phyloP scores from a whole-genome alignment of 139 green algal species.

The Tetratostichococcus sp. region DNA sequence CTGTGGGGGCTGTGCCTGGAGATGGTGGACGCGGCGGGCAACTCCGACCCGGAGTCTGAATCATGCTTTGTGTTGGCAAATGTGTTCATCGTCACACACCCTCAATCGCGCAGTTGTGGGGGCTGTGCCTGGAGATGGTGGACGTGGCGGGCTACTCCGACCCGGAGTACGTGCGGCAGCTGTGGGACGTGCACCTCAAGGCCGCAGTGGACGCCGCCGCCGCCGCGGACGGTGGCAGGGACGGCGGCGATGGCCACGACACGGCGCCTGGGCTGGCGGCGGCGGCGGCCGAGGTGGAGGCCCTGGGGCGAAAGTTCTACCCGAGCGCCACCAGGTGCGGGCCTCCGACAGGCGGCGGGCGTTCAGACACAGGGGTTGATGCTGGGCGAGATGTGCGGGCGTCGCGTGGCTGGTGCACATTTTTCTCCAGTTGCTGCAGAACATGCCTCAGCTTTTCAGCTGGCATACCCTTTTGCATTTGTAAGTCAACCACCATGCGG shows the following conservation, averaged over 20 bases:
- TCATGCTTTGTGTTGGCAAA: no score
- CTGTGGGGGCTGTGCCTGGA: slow-evolving; percentile 74
- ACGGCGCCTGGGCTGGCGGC: background rate
- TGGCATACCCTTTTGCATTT: no score
- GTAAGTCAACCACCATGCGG: no score
- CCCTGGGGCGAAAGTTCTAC: slow-evolving; percentile 53
- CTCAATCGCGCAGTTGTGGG: slow-evolving; percentile 43
- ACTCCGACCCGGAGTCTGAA: slow-evolving; percentile 30
- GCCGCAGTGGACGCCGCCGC: slow-evolving; percentile 10
- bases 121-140: slow-evolving; percentile 73
- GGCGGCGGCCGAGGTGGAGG: slow-evolving; percentile 22
- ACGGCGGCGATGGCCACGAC: background rate
- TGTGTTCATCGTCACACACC: background rate
- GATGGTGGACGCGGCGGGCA: slow-evolving; percentile 62
- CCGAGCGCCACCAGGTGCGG: slow-evolving; percentile 53
- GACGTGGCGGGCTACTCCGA: slow-evolving; percentile 50
- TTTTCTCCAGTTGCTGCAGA: no score
- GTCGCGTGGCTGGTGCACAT: no score
- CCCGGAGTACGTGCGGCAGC: slow-evolving; percentile 46
- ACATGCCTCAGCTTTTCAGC: no score
- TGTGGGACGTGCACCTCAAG: slow-evolving; percentile 80
- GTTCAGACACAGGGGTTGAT: no score
- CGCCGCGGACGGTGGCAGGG: background rate
- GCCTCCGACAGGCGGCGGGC: no score
- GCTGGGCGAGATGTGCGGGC: no score